Conservation (phyloP, 2,329 filamentous ascomycete genomes). For the Ophiostoma ulmi region DNA sequence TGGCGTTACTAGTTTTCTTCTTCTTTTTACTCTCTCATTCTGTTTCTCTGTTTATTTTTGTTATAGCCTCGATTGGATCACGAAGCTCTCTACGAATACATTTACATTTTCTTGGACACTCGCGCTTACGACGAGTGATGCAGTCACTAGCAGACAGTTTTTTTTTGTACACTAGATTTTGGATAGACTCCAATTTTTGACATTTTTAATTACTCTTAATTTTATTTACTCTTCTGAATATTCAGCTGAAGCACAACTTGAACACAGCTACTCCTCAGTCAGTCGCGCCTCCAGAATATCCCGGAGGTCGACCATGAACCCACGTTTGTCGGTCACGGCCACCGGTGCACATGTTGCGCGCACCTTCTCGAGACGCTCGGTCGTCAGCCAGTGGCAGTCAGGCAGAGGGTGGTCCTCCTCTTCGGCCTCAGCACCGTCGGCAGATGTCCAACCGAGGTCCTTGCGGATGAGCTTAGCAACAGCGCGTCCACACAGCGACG, state of each 20-base stretch:
- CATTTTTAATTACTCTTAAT: not conserved
- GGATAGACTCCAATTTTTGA: not conserved
- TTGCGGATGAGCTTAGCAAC: slow-evolving; percentile 54
- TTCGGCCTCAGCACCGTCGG: slow-evolving; percentile 32
- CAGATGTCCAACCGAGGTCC: slow-evolving; percentile 24
- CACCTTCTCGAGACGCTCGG: slow-evolving; percentile 22
- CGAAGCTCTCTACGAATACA: not conserved
- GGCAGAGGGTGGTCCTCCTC: slow-evolving; percentile 25
- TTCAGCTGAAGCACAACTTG: not conserved
- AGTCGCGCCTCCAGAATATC: slow-evolving; percentile 12
- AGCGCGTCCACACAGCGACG: slow-evolving; percentile 60
- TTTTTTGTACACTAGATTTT: not conserved
- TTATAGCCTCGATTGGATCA: not conserved
- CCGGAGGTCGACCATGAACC: slow-evolving; percentile 22
- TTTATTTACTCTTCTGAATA: not conserved
- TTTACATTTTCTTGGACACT: not conserved
- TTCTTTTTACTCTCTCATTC: not conserved
- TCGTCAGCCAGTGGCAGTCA: slow-evolving; percentile 19
- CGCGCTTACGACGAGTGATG: not conserved
- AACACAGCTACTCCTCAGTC: not conserved
- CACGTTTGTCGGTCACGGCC: slow-evolving; percentile 15
- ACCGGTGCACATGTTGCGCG: slow-evolving; percentile 20
- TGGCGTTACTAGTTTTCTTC: not conserved
- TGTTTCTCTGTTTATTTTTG: not conserved
- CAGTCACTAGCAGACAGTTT: not conserved